phyloP scores from a whole-genome alignment of 2,329 filamentous ascomycete species.

The Ceratocystis alfenasii region DNA sequence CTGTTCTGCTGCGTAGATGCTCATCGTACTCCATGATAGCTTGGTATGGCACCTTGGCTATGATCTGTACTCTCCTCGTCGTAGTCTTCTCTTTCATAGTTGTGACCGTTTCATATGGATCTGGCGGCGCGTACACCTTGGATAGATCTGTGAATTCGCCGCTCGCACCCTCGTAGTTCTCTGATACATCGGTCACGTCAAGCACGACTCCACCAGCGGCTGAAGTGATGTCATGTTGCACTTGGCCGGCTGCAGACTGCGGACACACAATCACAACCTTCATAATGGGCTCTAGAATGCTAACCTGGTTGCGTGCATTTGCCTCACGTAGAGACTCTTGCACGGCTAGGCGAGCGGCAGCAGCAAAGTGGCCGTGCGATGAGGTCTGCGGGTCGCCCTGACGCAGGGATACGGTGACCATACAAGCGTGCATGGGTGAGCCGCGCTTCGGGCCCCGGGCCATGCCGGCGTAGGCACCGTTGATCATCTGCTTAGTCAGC shows the following conservation, averaged over 20 bases:
- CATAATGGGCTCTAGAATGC: conserved; percentile 89
- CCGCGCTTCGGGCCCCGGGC: conserved; percentile 71
- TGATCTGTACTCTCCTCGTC: conserved; percentile 50
- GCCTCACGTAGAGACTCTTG: conserved; percentile 55
- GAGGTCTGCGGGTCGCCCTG: conserved; percentile 47
- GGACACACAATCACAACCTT: conserved; percentile 75
- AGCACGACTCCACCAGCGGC: conserved; percentile 61
- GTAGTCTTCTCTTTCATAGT: conserved; percentile 43
- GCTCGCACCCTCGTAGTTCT: conserved; percentile 17
- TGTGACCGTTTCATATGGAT: conserved; percentile 58
- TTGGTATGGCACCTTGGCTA: conserved; percentile 79
- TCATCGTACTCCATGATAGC: conserved; percentile 95
- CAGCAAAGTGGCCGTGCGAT: conserved; percentile 55
- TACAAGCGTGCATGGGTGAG: conserved; percentile 67
- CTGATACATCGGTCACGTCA: conserved; percentile 49
- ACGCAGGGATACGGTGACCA: conserved; percentile 55
- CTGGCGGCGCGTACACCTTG: conserved; percentile 75
- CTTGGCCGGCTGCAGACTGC: conserved; percentile 64
- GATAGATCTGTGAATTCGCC: conserved; percentile 50
- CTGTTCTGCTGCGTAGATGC: conserved; percentile 77
- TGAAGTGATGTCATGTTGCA: conserved; percentile 70
- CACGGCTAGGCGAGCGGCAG: conserved; percentile 51
- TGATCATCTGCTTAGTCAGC: conserved; percentile 52
- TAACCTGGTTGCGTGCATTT: conserved; percentile 40
- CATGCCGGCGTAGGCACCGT: conserved; percentile 71